These are phyloP conservation scores for Paraurostyla sp. DNA, from an alignment of 73 alveolate genomes.

Conservation along the genomic window DNA sequence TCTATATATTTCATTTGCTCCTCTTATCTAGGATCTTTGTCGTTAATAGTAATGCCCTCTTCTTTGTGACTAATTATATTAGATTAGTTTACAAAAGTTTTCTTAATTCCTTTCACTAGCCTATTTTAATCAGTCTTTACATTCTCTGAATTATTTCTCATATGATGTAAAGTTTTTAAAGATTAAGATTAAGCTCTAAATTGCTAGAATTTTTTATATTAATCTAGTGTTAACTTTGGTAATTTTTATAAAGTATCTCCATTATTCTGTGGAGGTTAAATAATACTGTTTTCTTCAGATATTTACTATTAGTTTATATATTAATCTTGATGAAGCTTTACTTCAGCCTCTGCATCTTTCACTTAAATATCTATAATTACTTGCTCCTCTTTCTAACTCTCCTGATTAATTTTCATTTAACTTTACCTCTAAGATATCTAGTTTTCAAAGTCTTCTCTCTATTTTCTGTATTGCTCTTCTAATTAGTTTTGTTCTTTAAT, in stretches of 20 bases:
- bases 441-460: too few relatives aligned
- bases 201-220: slow-evolving; percentile 5
- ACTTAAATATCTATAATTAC: too few relatives aligned
- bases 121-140: too few relatives aligned
- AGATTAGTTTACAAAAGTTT: background rate
- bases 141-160: too few relatives aligned
- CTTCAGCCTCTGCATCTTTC: too few relatives aligned
- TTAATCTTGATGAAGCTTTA: too few relatives aligned
- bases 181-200: background rate
- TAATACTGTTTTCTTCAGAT: background rate
- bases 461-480: background rate
- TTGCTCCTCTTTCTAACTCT: too few relatives aligned
- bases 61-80: background rate
- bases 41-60: background rate
- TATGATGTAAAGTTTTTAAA: background rate
- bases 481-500: background rate
- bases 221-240: background rate
- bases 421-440: too few relatives aligned
- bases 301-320: too few relatives aligned
- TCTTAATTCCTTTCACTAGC: too few relatives aligned
- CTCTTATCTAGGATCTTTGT: background rate
- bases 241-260: background rate
- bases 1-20: background rate
- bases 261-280: background rate
- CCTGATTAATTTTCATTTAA: too few relatives aligned